Conservation (phyloP, 78 protist species). For the Chrysochromulina tobinii region DNA sequence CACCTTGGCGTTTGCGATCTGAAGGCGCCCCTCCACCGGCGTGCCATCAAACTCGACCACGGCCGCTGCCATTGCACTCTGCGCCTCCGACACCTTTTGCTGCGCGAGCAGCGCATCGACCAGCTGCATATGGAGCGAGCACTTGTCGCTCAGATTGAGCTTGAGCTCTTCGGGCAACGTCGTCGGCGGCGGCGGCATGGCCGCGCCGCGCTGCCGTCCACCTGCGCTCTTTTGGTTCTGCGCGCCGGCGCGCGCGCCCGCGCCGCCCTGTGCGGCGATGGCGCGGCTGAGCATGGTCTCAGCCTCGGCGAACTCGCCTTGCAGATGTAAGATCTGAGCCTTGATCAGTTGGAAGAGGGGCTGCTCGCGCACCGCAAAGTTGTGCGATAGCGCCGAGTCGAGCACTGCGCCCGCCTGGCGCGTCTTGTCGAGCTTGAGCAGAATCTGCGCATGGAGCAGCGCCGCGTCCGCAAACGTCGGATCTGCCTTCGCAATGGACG, state of each 20-base stretch:
- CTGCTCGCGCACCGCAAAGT: slow-evolving; percentile 57
- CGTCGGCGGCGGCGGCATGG: no score
- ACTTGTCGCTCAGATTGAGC: no score
- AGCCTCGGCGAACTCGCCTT: slow-evolving; percentile 45
- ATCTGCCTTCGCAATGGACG: not conserved
- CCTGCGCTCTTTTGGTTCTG: no score
- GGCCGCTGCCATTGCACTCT: not conserved
- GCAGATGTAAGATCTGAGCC: not conserved
- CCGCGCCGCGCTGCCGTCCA: no score
- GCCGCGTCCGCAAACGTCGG: slow-evolving; percentile 40
- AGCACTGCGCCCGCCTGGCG: slow-evolving; percentile 42
- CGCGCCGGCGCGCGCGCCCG: no score
- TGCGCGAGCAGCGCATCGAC: no score
- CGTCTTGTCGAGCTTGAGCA: not conserved
- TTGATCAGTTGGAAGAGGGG: slow-evolving; percentile 58
- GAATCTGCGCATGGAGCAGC: slow-evolving; percentile 62
- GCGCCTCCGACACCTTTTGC: no score
- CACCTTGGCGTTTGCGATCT: slow-evolving; percentile 48
- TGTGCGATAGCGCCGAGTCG: slow-evolving; percentile 45
- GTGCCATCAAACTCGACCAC: slow-evolving; percentile 28
- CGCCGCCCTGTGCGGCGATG: no score
- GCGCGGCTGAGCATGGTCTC: not conserved
- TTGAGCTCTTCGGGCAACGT: no score
- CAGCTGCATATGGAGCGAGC: no score
- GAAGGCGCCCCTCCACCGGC: slow-evolving; percentile 34